Evolutionary conservation across 2,329 filamentous ascomycete genomes (phyloP).

Genomic region (Diplodia sapinea): DNA sequence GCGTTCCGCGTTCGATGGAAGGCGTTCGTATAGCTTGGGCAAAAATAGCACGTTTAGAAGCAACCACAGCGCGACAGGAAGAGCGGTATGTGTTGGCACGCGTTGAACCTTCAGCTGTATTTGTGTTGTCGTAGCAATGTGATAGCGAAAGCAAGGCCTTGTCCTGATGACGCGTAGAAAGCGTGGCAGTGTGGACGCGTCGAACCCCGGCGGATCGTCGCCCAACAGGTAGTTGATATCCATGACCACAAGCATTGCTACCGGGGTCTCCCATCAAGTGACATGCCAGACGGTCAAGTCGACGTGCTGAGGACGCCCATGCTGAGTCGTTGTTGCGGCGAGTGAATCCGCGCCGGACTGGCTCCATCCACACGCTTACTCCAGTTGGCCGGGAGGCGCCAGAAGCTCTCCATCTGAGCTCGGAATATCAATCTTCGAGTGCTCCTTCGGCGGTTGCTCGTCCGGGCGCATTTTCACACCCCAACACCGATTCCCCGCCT

Average conservation of each 20-base stretch:
- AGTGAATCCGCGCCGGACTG: background rate
- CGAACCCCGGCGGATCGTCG: constrained; percentile 10
- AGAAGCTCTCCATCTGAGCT: background rate
- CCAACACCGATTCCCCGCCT: constrained; percentile 1
- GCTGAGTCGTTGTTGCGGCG: background rate
- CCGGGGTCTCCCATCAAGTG: background rate
- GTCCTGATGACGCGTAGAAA: background rate
- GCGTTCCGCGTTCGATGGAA: background rate
- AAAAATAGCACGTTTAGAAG: constrained; percentile 10
- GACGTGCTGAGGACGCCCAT: background rate
- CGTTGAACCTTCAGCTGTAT: background rate
- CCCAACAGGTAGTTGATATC: background rate
- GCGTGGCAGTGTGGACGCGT: background rate
- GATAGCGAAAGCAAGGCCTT: background rate
- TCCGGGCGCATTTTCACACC: background rate
- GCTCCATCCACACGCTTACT: background rate
- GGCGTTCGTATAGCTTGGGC: constrained; percentile 5
- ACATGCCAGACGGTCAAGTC: background rate
- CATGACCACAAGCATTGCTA: background rate
- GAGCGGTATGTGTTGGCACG: background rate
- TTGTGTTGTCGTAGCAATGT: background rate
- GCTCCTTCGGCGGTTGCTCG: background rate
- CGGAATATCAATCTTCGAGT: background rate
- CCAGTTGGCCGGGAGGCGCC: no score
- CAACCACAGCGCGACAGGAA: background rate